A percentile compares a stretch with the other conserved stretches of the same genome.
These are phyloP conservation scores for Colletotrichum sp. DNA, from an alignment of 2,329 filamentous ascomycete species.

Conservation along the genomic window DNA sequence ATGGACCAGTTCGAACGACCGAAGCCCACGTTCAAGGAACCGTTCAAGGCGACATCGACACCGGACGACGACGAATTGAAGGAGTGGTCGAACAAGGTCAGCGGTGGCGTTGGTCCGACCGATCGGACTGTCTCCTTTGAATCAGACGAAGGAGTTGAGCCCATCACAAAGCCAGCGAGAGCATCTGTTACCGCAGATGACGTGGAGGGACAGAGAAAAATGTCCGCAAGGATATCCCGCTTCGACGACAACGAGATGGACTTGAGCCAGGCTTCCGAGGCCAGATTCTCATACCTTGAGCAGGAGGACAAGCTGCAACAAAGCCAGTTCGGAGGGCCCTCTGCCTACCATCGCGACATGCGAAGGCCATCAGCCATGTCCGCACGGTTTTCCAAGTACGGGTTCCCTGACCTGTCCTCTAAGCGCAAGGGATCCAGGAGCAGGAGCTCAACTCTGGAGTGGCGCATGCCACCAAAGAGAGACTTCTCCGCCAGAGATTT, in stretches of 20 bases:
- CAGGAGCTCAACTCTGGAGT: not conserved
- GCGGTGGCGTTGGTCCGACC: not conserved
- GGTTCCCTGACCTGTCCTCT: not conserved
- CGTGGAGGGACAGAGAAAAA: not conserved
- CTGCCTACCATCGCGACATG: not conserved
- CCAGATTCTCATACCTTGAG: constrained; percentile 15
- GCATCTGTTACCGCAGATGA: not conserved
- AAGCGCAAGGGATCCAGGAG: not conserved
- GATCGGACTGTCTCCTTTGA: not conserved
- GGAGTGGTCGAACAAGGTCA: not conserved
- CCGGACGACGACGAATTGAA: not conserved
- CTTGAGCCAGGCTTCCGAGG: constrained; percentile 15
- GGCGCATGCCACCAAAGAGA: not conserved
- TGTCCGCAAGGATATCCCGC: constrained; percentile 11
- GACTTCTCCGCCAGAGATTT: constrained; percentile 4
- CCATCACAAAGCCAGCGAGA: not conserved
- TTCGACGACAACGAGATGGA: constrained; percentile 11
- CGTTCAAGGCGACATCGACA: not conserved
- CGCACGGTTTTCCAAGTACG: not conserved
- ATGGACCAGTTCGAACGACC: constrained; percentile 16
- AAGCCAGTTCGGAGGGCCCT: not conserved
- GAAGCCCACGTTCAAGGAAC: not conserved
- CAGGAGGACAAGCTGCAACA: constrained; percentile 10
- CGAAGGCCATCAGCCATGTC: not conserved
- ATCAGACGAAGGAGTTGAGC: not conserved